Conservation (phyloP, 257 asterid genomes). For the Ophiorrhiza pumila region DNA sequence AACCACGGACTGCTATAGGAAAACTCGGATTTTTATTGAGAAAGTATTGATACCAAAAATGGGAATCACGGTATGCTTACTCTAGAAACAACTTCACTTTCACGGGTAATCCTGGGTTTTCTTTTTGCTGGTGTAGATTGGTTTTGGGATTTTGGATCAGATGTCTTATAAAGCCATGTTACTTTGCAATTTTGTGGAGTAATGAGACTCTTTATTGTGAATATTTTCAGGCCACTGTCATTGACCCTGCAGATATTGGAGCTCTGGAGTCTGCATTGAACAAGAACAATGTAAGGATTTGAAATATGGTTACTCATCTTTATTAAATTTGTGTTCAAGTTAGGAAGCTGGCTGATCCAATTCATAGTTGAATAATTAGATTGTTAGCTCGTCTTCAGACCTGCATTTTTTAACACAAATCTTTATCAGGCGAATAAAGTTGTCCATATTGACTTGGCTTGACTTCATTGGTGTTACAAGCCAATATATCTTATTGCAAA, state of each 20-base stretch:
- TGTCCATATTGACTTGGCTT: neutral
- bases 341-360: neutral
- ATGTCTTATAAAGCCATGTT: neutral
- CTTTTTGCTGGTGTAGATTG: neutral
- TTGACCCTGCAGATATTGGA: conserved; percentile 88
- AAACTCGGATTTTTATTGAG: conserved; percentile 84
- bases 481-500: neutral
- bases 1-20: conserved; percentile 89
- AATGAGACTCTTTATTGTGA: neutral
- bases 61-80: conserved; percentile 66
- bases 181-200: conserved; percentile 3
- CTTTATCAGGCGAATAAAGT: neutral
- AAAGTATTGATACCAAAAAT: conserved; percentile 68
- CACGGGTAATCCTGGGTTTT: neutral
- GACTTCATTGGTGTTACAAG: neutral
- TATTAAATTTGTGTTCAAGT: neutral
- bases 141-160: neutral
- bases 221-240: conserved; percentile 71
- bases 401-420: neutral
- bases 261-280: conserved; percentile 74
- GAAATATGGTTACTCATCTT: neutral
- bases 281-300: conserved; percentile 53
- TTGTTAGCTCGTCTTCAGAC: neutral
- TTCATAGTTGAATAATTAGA: neutral
- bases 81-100: neutral